Percentiles rank a stretch among this genome's conserved stretches.
Evolutionary conservation across 768 basidiomycete species (phyloP).

Genomic region (Crepidotus variabilis): DNA sequence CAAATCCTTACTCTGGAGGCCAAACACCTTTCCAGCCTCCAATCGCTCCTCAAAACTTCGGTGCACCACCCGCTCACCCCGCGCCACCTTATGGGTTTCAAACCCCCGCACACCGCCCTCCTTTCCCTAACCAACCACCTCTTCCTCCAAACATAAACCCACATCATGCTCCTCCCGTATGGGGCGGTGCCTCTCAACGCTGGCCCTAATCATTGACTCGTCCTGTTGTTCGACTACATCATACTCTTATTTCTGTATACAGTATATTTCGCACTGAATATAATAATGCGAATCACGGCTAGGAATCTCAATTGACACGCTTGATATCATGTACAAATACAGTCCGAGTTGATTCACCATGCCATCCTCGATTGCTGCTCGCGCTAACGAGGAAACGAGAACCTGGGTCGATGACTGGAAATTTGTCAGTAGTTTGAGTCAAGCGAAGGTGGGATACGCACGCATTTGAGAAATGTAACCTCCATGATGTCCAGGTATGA

Average conservation of each 20-base stretch:
- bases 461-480: conserved; percentile 91
- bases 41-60: conserved; percentile 20
- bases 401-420: conserved; percentile 81
- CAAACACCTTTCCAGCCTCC: conserved; percentile 39
- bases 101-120: conserved; percentile 37
- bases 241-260: conserved; percentile 6
- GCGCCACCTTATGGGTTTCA: conserved; percentile 45
- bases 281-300: neutral
- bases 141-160: conserved; percentile 64
- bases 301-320: conserved; percentile 23
- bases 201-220: neutral
- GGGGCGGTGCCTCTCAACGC: conserved; percentile 13
- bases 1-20: conserved; percentile 67
- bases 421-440: conserved; percentile 10
- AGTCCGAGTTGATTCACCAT: conserved; percentile 85
- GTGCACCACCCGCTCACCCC: conserved; percentile 22
- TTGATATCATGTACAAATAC: conserved; percentile 92
- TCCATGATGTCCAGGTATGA: conserved; percentile 94
- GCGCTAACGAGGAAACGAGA: conserved; percentile 85
- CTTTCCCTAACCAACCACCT: conserved; percentile 35
- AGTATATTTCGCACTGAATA: conserved; percentile 1
- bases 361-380: conserved; percentile 93
- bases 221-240: conserved; percentile 1
- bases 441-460: conserved; percentile 35
- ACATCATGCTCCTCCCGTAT: conserved; percentile 46